Conservation (phyloP, 164 flowering plant species). For the Nelumbo lutea region DNA sequence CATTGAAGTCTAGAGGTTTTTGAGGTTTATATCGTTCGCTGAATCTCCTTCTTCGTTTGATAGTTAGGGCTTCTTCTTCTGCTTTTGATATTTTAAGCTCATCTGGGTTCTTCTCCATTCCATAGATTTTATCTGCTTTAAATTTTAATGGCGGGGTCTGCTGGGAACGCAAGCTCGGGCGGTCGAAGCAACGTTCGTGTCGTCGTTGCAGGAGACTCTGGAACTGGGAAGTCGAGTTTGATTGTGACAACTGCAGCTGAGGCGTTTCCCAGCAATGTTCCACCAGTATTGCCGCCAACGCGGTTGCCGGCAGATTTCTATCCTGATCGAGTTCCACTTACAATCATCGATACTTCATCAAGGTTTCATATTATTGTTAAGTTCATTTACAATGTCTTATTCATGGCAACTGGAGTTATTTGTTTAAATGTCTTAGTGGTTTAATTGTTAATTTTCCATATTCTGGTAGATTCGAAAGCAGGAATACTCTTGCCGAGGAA, state of each 20-base stretch:
- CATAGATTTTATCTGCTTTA: background rate
- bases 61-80: background rate
- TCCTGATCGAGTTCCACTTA: conserved; percentile 76
- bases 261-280: conserved; percentile 51
- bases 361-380: conserved; percentile 32
- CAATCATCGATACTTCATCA: conserved; percentile 71
- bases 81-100: background rate
- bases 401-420: background rate
- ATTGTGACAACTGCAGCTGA: conserved; percentile 69
- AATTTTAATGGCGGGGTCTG: conserved; percentile 37
- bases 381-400: background rate
- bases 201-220: conserved; percentile 75
- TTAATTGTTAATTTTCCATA: conserved; percentile 1
- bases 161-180: conserved; percentile 15
- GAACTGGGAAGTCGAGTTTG: conserved; percentile 80
- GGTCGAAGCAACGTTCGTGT: conserved; percentile 49
- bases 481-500: conserved; percentile 62
- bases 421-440: background rate
- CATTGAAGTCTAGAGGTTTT: background rate
- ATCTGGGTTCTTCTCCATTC: background rate
- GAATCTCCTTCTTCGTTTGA: background rate
- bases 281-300: conserved; percentile 67
- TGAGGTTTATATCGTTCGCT: background rate
- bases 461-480: conserved; percentile 48
- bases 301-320: conserved; percentile 68